phyloP scores from a whole-genome alignment of 192 early-diverging fungal genomes.

The Entophlyctis helioformis region DNA sequence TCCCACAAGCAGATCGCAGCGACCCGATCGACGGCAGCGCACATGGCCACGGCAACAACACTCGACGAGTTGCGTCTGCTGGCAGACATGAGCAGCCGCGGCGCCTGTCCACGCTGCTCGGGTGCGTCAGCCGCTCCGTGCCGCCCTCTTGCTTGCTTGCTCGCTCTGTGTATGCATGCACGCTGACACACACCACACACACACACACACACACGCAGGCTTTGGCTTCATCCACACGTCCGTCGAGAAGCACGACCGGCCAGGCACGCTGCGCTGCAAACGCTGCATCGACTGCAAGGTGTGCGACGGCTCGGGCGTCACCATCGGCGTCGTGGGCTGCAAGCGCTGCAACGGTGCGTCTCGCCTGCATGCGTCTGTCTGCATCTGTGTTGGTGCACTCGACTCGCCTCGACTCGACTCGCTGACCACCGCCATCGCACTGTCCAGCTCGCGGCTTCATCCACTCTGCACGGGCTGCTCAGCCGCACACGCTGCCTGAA shows the following conservation, averaged over 20 bases:
- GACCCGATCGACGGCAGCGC: too few species aligned
- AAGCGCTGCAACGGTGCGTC: constrained; percentile 1
- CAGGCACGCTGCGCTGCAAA: constrained; percentile 3
- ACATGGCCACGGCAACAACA: too few species aligned
- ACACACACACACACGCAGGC: not conserved
- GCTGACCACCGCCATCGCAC: too few species aligned
- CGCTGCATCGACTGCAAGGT: constrained; percentile 5
- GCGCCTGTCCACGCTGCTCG: constrained; percentile 5
- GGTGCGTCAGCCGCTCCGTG: too few species aligned
- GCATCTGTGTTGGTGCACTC: too few species aligned
- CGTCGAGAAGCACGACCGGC: constrained; percentile 5
- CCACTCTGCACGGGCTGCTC: not conserved
- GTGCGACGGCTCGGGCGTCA: constrained; percentile 7
- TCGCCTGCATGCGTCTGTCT: not conserved
- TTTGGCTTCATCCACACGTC: constrained; percentile 1
- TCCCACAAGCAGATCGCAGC: too few species aligned
- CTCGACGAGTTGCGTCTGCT: not conserved
- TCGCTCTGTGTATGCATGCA: too few species aligned
- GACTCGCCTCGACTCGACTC: too few species aligned
- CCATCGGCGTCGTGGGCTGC: constrained; percentile 1
- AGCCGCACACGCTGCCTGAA: not conserved
- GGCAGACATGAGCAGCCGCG: constrained; percentile 2
- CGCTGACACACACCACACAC: too few species aligned
- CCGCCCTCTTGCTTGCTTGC: too few species aligned
- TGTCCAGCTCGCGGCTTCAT: constrained; percentile 9